These are phyloP conservation scores for Thalassiosira pacifica DNA, from an alignment of 352 stramenopile species.

Conservation along the genomic window DNA sequence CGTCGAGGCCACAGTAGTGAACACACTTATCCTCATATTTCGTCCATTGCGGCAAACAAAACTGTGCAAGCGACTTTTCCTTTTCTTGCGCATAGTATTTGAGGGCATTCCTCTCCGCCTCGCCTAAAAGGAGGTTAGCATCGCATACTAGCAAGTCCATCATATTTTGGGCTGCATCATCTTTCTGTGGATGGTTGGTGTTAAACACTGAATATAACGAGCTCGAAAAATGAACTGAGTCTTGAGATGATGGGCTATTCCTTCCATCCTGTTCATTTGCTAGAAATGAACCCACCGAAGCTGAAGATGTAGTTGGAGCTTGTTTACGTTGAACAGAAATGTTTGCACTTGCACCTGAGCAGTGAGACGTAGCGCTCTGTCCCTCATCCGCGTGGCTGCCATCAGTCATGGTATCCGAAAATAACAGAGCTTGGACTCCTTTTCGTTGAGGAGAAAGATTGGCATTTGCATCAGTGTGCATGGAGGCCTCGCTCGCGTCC, in stretches of 20 bases:
- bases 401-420: no score
- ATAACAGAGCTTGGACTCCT: no score
- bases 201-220: constrained; percentile 14
- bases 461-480: no score
- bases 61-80: no score
- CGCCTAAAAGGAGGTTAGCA: neutral
- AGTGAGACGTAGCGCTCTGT: neutral
- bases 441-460: neutral
- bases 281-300: neutral
- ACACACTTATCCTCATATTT: no score
- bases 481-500: no score
- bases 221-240: constrained; percentile 5
- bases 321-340: neutral
- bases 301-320: neutral
- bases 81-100: constrained; percentile 13
- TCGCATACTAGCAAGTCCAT: neutral
- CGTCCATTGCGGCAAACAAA: no score
- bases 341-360: neutral
- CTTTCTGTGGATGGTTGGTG: constrained; percentile 5
- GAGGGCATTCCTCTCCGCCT: neutral
- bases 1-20: no score
- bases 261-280: neutral
- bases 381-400: neutral
- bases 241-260: neutral
- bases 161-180: neutral